These are phyloP conservation scores for Mortierella sp. DNA, from an alignment of 371 early-diverging fungal species.

Conservation along the genomic window DNA sequence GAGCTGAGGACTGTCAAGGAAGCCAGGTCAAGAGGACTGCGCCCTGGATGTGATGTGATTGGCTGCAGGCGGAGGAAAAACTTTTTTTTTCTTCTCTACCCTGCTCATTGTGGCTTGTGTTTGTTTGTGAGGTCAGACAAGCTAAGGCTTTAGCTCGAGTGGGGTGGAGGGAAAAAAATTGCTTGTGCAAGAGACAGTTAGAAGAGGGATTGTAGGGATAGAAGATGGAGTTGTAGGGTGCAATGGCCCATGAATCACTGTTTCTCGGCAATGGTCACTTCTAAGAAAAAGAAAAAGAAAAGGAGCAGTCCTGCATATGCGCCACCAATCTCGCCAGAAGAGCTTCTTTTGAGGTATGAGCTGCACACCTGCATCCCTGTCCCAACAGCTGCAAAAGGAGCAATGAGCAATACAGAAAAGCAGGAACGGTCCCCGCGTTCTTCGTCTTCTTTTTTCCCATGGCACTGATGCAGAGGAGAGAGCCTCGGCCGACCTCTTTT, in stretches of 20 bases:
- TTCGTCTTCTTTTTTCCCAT: background rate
- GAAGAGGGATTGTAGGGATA: too few species aligned
- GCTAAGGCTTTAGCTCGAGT: background rate
- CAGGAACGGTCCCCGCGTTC: background rate
- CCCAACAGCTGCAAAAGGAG: background rate
- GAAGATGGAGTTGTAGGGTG: background rate
- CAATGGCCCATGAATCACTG: background rate
- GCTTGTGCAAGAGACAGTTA: too few species aligned
- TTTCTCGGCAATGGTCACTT: too few species aligned
- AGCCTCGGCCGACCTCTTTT: constrained; percentile 10
- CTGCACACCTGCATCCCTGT: too few species aligned
- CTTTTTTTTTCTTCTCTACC: background rate
- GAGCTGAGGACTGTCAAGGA: too few species aligned
- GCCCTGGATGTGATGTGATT: constrained; percentile 26
- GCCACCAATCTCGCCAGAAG: too few species aligned
- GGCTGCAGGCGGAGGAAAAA: background rate
- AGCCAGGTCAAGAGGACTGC: constrained; percentile 9
- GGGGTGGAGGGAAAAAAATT: background rate
- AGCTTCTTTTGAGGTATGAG: too few species aligned
- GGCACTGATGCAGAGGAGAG: background rate
- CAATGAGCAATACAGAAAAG: background rate
- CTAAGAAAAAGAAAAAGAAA: too few species aligned
- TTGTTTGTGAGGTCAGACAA: background rate
- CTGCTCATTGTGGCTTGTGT: constrained; percentile 3
- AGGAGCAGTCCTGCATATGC: too few species aligned